Percentiles rank a stretch among this genome's conserved stretches.
These are phyloP conservation scores for Plasmodium vinckei DNA, from an alignment of 169 alveolate genomes.

Conservation along the genomic window DNA sequence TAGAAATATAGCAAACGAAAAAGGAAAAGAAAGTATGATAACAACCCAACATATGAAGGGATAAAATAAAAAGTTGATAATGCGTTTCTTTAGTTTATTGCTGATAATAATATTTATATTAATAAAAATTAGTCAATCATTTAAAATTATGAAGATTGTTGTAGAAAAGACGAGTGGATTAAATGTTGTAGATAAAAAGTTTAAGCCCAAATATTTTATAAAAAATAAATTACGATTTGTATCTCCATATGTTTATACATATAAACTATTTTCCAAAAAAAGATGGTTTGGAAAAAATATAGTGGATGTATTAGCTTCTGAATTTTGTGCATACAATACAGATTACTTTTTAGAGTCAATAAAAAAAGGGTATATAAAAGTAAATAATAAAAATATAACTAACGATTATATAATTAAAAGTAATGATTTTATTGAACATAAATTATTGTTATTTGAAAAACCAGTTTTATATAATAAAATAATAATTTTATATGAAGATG, in stretches of 20 bases:
- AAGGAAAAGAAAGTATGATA: background rate
- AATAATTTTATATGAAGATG: conserved; percentile 78
- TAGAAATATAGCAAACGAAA: background rate
- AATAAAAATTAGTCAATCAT: conserved; percentile 1
- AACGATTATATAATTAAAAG: conserved; percentile 78
- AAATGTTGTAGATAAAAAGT: conserved; percentile 48
- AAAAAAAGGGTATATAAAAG: conserved; percentile 79
- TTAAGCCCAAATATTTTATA: conserved; percentile 69
- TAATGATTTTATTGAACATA: conserved; percentile 81
- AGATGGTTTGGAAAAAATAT: conserved; percentile 83
- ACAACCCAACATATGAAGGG: no score
- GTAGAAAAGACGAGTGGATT: conserved; percentile 54
- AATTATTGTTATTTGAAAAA: conserved; percentile 82
- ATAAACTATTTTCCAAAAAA: conserved; percentile 78
- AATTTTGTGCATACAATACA: conserved; percentile 83
- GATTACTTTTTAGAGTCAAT: conserved; percentile 70
- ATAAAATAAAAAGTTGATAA: background rate
- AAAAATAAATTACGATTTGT: conserved; percentile 83
- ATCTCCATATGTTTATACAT: conserved; percentile 81
- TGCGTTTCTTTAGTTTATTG: background rate
- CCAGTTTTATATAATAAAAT: conserved; percentile 76
- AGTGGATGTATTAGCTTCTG: conserved; percentile 78
- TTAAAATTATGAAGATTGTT: conserved; percentile 53
- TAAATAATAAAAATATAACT: conserved; percentile 58
- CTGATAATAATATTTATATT: conserved; percentile 10